These are phyloP conservation scores for Phylloporus arenicola DNA, from an alignment of 768 basidiomycete species.

Conservation along the genomic window DNA sequence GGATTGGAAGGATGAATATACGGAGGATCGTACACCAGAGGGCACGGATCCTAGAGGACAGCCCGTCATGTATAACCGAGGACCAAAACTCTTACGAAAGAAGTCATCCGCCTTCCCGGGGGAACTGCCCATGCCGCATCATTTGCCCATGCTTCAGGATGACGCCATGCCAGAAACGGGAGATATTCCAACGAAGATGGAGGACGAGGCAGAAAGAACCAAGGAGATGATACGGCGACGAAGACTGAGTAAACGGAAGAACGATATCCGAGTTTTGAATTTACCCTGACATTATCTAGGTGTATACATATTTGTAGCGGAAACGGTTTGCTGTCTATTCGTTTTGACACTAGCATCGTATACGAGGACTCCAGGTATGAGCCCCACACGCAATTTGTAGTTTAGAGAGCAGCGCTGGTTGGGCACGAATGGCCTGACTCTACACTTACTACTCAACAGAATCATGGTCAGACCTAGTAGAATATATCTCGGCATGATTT, in stretches of 20 bases:
- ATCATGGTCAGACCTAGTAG: constrained; percentile 2
- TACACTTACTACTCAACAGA: not conserved
- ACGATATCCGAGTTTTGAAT: constrained; percentile 18
- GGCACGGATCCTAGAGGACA: constrained; percentile 3
- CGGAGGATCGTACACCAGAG: constrained; percentile 4
- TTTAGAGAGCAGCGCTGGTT: constrained; percentile 16
- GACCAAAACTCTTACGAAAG: constrained; percentile 21
- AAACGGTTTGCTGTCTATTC: constrained; percentile 16
- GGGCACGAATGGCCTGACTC: not conserved
- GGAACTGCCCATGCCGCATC: constrained; percentile 24
- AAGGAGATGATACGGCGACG: constrained; percentile 27
- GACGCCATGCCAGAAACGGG: constrained; percentile 6
- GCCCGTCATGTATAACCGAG: constrained; percentile 7
- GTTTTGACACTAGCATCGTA: constrained; percentile 1
- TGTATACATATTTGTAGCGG: constrained; percentile 9
- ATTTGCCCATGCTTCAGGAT: constrained; percentile 12
- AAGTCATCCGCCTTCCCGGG: constrained; percentile 20
- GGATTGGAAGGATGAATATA: constrained; percentile 4
- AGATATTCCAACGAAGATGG: constrained; percentile 10
- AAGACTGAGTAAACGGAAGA: constrained; percentile 32
- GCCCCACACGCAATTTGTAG: constrained; percentile 7
- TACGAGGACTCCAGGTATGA: constrained; percentile 5
- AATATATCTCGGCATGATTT: not conserved
- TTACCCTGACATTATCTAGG: constrained; percentile 9
- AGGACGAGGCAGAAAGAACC: constrained; percentile 12